A percentile compares a stretch with the other conserved stretches of the same genome.
These are phyloP conservation scores for Tylopilus plumbeoviolaceoides DNA, from an alignment of 768 basidiomycete species.

Conservation along the genomic window DNA sequence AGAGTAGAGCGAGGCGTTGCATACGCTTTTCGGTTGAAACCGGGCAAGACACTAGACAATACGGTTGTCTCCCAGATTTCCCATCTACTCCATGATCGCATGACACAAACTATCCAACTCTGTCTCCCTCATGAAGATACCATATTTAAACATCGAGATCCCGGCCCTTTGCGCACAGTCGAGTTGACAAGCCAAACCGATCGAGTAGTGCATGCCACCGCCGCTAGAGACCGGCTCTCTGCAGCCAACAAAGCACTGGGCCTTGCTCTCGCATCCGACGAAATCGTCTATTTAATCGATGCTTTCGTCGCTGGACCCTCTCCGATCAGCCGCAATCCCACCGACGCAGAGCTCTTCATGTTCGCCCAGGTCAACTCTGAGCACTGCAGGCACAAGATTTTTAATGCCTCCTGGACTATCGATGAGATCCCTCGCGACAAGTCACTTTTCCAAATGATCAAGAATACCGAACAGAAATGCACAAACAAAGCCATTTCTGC, in stretches of 20 bases:
- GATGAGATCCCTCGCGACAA: constrained; percentile 60
- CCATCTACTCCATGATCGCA: constrained; percentile 86
- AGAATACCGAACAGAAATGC: constrained; percentile 84
- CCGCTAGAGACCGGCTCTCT: constrained; percentile 61
- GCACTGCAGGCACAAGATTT: constrained; percentile 99
- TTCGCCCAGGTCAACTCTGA: constrained; percentile 99
- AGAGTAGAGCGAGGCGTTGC: constrained; percentile 83
- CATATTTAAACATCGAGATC: constrained; percentile 58
- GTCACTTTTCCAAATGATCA: constrained; percentile 95
- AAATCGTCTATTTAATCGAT: constrained; percentile 88
- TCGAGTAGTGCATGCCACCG: constrained; percentile 24
- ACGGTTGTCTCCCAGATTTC: constrained; percentile 52
- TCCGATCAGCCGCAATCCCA: constrained; percentile 79
- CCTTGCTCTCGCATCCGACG: constrained; percentile 83
- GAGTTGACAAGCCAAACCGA: constrained; percentile 43
- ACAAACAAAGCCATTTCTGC: constrained; percentile 85
- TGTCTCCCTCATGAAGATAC: constrained; percentile 51
- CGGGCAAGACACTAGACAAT: constrained; percentile 38
- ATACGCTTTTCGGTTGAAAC: constrained; percentile 55
- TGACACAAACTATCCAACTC: constrained; percentile 82
- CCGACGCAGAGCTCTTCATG: constrained; percentile 99
- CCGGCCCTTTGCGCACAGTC: constrained; percentile 68
- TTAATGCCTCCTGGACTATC: constrained; percentile 95
- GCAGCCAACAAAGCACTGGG: constrained; percentile 82
- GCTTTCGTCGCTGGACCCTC: constrained; percentile 74